Evolutionary conservation across 192 early-diverging fungal species (phyloP).

Genomic region (Backusella westeae): DNA sequence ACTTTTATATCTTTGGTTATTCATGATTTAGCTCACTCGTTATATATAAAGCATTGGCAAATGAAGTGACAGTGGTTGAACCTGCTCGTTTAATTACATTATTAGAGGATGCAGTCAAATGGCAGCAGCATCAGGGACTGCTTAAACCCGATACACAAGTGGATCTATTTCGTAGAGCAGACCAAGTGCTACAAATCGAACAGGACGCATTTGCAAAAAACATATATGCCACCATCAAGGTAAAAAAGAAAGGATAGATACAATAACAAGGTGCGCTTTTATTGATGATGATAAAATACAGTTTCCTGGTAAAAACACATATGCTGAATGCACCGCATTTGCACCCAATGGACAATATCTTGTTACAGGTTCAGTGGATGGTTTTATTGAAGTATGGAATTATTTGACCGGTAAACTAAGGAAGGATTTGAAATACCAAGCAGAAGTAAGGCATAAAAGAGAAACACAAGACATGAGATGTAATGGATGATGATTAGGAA

Average conservation of each 20-base stretch:
- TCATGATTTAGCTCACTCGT: background rate
- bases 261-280: background rate
- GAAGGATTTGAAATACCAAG: conserved; percentile 88
- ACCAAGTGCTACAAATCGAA: conserved; percentile 54
- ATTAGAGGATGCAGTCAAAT: conserved; percentile 85
- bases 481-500: conserved; percentile 44
- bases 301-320: conserved; percentile 83
- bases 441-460: conserved; percentile 52
- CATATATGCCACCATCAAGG: conserved; percentile 80
- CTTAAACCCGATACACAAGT: conserved; percentile 64
- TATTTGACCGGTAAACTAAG: conserved; percentile 86
- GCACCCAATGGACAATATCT: conserved; percentile 83
- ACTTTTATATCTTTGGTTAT: background rate
- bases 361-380: conserved; percentile 88
- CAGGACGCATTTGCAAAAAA: conserved; percentile 70
- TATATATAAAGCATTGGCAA: conserved; percentile 39
- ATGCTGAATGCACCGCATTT: conserved; percentile 75
- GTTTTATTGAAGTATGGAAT: conserved; percentile 97
- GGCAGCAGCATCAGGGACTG: conserved; percentile 83
- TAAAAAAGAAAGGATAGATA: conserved; percentile 13
- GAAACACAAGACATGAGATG: too few relatives aligned
- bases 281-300: conserved; percentile 18
- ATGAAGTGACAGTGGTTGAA: conserved; percentile 73
- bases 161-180: conserved; percentile 78
- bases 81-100: conserved; percentile 81